A percentile compares a stretch with the other conserved stretches of the same genome.
phyloP scores from a whole-genome alignment of 352 stramenopile genomes.

The Phytophthora tentaculata region DNA sequence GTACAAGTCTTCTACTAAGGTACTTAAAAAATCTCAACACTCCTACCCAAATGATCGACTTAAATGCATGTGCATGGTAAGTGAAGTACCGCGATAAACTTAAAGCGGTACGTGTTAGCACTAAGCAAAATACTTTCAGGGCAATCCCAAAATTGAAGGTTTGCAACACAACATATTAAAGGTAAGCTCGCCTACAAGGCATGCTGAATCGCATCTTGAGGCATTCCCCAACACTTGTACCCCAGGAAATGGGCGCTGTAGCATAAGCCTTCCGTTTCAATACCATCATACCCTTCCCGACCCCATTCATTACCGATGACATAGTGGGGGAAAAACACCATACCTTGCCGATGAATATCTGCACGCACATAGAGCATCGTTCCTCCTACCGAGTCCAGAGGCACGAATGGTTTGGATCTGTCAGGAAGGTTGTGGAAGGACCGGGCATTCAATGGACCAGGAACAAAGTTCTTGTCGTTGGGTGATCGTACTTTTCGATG shows the following conservation, averaged over 20 bases:
- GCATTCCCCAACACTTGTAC: conserved; percentile 56
- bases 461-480: conserved; percentile 16
- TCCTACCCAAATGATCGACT: too few relatives aligned
- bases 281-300: conserved; percentile 52
- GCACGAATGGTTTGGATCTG: conserved; percentile 21
- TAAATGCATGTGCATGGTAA: too few relatives aligned
- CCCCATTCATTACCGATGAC: conserved; percentile 48
- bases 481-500: conserved; percentile 16
- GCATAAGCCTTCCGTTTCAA: conserved; percentile 60
- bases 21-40: too few relatives aligned
- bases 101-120: too few relatives aligned
- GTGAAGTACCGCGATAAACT: too few relatives aligned
- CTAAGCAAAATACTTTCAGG: too few relatives aligned
- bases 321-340: conserved; percentile 50
- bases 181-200: background rate
- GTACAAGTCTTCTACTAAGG: too few relatives aligned
- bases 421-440: conserved; percentile 16
- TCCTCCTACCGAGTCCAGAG: conserved; percentile 54
- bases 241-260: conserved; percentile 50
- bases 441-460: conserved; percentile 17
- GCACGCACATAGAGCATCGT: conserved; percentile 58
- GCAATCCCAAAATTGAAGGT: too few relatives aligned
- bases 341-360: conserved; percentile 51
- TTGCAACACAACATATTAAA: too few relatives aligned
- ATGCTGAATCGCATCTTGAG: conserved; percentile 41